These are phyloP conservation scores for Simplicillium aogashimaense DNA, from an alignment of 2,329 filamentous ascomycete genomes.

Conservation along the genomic window DNA sequence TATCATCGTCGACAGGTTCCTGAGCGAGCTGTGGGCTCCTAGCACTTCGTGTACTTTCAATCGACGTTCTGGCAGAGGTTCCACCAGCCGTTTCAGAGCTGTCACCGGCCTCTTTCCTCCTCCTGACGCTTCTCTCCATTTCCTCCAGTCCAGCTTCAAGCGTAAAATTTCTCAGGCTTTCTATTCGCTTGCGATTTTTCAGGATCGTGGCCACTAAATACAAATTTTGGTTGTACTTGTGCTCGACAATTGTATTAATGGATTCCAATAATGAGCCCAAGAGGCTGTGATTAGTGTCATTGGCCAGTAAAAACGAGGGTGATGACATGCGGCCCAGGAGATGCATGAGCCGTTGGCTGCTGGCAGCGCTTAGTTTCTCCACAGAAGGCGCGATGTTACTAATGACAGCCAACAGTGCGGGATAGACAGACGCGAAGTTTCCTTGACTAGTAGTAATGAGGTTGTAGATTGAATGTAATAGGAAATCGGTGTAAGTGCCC, in stretches of 20 bases:
- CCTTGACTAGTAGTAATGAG: conserved; percentile 88
- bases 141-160: conserved; percentile 88
- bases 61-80: conserved; percentile 47
- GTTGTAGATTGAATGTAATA: conserved; percentile 89
- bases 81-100: conserved; percentile 39
- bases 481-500: conserved; percentile 86
- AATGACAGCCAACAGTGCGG: conserved; percentile 81
- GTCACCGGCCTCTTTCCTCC: conserved; percentile 52
- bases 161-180: conserved; percentile 77
- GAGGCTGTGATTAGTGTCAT: conserved; percentile 80
- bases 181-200: conserved; percentile 72
- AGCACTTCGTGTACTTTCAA: conserved; percentile 59
- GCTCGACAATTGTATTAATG: conserved; percentile 81
- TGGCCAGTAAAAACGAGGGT: conserved; percentile 82
- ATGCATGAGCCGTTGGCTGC: conserved; percentile 76
- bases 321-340: conserved; percentile 88
- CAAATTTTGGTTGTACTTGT: conserved; percentile 74
- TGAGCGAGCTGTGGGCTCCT: conserved; percentile 16
- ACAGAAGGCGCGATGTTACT: conserved; percentile 87
- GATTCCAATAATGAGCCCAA: conserved; percentile 77
- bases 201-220: conserved; percentile 72
- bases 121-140: conserved; percentile 68
- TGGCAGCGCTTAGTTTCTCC: conserved; percentile 62
- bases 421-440: conserved; percentile 83
- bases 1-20: conserved; percentile 48